These are phyloP conservation scores for Aspergillus candidus DNA, from an alignment of 2,329 filamentous ascomycete species.

Conservation along the genomic window DNA sequence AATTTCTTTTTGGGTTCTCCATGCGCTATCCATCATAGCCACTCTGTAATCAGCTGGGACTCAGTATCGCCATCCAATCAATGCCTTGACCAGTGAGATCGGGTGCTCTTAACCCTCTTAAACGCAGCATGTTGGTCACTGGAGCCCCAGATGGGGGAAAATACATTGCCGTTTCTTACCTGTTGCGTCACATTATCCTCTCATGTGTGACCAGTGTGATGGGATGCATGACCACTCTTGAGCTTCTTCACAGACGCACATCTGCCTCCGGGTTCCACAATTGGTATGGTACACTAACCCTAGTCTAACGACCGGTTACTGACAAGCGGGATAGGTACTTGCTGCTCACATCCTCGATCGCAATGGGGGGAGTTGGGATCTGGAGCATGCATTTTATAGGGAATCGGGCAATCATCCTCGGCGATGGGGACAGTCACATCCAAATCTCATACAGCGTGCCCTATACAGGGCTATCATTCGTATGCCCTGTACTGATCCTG, in stretches of 20 bases:
- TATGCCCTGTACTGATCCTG: slow-evolving; percentile 71
- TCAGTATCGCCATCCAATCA: neutral
- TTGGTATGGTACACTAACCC: slow-evolving; percentile 46
- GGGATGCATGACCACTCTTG: slow-evolving; percentile 72
- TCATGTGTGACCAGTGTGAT: slow-evolving; percentile 66
- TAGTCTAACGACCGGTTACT: neutral
- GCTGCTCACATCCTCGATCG: slow-evolving; percentile 57
- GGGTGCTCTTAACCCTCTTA: neutral
- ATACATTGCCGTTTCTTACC: slow-evolving; percentile 18
- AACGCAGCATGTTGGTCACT: slow-evolving; percentile 16
- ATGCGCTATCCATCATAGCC: neutral
- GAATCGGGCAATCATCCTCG: slow-evolving; percentile 70
- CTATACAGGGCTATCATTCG: slow-evolving; percentile 70
- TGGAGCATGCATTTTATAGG: slow-evolving; percentile 83
- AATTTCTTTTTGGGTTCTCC: neutral
- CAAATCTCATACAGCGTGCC: slow-evolving; percentile 69
- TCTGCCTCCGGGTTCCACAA: slow-evolving; percentile 63
- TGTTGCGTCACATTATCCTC: slow-evolving; percentile 61
- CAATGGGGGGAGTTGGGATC: slow-evolving; percentile 68
- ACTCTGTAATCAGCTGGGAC: neutral
- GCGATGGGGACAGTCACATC: slow-evolving; percentile 53
- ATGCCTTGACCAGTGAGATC: neutral
- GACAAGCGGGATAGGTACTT: slow-evolving; percentile 47
- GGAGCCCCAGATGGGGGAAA: slow-evolving; percentile 6
- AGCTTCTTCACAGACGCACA: slow-evolving; percentile 71